Percentiles rank a stretch among this genome's conserved stretches.
Conservation (phyloP, 2,329 filamentous ascomycete species). For the Beauveria rudraprayagi region DNA sequence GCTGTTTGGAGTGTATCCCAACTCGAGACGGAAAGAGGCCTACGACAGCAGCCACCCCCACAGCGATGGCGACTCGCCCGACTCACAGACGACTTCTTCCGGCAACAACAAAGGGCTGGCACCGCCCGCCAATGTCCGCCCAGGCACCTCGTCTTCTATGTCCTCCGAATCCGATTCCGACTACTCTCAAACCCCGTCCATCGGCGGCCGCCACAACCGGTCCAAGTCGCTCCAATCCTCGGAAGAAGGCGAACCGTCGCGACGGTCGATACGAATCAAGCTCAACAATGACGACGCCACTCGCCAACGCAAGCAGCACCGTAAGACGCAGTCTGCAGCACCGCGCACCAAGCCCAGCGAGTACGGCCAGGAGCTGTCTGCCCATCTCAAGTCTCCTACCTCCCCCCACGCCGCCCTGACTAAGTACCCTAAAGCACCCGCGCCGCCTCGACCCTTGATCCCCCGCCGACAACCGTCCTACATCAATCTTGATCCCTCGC, state of each 20-base stretch:
- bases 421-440: constrained; percentile 83
- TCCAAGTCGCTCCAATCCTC: constrained; percentile 52
- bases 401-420: constrained; percentile 72
- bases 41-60: constrained; percentile 35
- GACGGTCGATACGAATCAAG: constrained; percentile 85
- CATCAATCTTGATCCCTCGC: constrained; percentile 50
- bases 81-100: constrained; percentile 18
- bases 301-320: constrained; percentile 66
- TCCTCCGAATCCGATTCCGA: constrained; percentile 68
- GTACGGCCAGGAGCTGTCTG: constrained; percentile 49
- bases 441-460: constrained; percentile 82
- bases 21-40: constrained; percentile 19
- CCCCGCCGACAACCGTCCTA: constrained; percentile 87
- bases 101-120: constrained; percentile 20
- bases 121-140: constrained; percentile 19
- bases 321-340: constrained; percentile 47
- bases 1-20: constrained; percentile 41
- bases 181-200: constrained; percentile 18
- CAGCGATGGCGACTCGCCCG: constrained; percentile 19
- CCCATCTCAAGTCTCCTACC: constrained; percentile 87
- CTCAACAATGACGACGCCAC: constrained; percentile 72
- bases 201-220: constrained; percentile 44
- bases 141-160: constrained; percentile 49
- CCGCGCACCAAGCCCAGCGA: constrained; percentile 34
- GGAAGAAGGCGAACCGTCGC: constrained; percentile 57